Evolutionary conservation across 2,329 filamentous ascomycete genomes (phyloP), one percentile per base, ranked within the genome.

Genomic region (Sarocladiaceae sp.): DNA sequence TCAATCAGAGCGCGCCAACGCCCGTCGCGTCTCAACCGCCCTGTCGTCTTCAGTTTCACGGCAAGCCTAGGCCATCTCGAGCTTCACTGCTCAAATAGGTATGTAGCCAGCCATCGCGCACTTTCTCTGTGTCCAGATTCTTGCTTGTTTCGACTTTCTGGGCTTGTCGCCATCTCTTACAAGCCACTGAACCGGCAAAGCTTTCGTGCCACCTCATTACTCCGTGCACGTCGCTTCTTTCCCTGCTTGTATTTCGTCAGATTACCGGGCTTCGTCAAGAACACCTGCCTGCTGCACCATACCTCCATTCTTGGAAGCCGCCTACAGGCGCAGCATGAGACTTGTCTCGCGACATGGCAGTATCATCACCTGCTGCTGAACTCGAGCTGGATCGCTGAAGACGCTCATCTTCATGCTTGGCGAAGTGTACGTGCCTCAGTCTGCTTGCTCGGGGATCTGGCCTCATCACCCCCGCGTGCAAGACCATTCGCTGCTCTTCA

Each of bases 1-100:
- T 80, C 78, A 79, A 76, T 80, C 78, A 59, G 55, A 52, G 55
- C 56, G 54, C 60, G 57, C 54, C 65, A 48, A 31, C 44, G 18
- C 26, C 18, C 22, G 65, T 64, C 64, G 65, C 63, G 63, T 61
- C 60, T 60, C 60, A 55, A 58, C 59, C 58, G 53, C 60, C 54
- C 58, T 52, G 50, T 46, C 51, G 49, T 57, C 52, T 51, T 63
- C 60, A 61, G 60, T 59, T 55, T 54, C 52, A 48, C 54, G 42
- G 52, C 42, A 52, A 55, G 55, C 56, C 49, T 56, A 53, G 53
- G 44, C 44, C 10, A 28, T 12, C 28, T n/a, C 44, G 26, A 48
- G 28, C 44, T 33, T 33, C 44, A 33, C 28, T 31, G 25, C 44
- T 33, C 44, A 48, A 31, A 48, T 48, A 48, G 44, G 44, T 48